phyloP scores from a whole-genome alignment of 371 early-diverging fungal genomes.

The Mucor ambiguus region DNA sequence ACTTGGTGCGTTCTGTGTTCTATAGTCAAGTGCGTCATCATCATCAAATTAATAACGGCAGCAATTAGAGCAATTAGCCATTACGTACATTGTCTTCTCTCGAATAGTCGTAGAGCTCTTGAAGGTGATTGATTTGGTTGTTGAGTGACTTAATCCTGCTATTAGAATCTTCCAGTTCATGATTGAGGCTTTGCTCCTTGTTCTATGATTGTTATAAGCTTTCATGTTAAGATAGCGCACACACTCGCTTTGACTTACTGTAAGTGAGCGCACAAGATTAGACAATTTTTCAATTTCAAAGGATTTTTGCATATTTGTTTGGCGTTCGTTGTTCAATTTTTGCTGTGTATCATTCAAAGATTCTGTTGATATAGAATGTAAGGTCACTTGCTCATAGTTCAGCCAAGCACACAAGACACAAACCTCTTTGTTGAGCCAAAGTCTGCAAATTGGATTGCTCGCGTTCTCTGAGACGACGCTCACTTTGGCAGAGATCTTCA shows the following conservation, averaged over 20 bases:
- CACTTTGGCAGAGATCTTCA: background rate
- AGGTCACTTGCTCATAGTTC: background rate
- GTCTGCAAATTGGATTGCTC: background rate
- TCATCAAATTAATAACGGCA: background rate
- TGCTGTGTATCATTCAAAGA: background rate
- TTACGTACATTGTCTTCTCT: conserved; percentile 2
- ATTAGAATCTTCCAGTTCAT: background rate
- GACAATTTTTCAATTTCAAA: background rate
- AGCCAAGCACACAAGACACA: background rate
- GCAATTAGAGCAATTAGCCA: too few relatives aligned
- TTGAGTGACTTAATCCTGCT: background rate
- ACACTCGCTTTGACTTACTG: background rate
- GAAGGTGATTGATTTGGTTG: background rate
- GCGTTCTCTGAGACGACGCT: background rate
- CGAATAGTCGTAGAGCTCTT: conserved; percentile 1
- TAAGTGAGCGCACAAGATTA: background rate
- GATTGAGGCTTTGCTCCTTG: background rate
- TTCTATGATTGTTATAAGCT: background rate
- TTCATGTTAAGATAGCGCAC: background rate
- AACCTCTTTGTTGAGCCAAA: conserved; percentile 9
- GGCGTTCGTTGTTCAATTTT: background rate
- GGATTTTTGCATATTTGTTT: background rate
- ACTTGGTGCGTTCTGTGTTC: background rate
- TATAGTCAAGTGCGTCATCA: background rate
- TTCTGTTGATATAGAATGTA: background rate